A percentile compares a stretch with the other conserved stretches of the same genome.
These are phyloP conservation scores for Cutaneotrichosporon sp. DNA, from an alignment of 1,284 basidiomycete genomes.

Conservation along the genomic window DNA sequence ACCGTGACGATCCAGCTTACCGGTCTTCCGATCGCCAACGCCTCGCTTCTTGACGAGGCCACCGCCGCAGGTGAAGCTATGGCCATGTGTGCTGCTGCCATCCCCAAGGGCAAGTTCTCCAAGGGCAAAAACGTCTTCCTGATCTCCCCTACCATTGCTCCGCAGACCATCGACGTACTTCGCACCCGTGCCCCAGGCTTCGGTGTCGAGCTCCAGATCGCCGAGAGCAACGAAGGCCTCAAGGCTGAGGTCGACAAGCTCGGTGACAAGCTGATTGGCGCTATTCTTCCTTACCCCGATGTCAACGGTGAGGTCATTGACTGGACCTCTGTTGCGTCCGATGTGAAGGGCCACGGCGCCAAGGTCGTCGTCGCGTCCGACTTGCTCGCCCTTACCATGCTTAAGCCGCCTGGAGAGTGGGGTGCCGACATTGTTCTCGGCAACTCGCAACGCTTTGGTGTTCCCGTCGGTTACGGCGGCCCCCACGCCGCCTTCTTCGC, in stretches of 20 bases:
- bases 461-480: constrained; percentile 83
- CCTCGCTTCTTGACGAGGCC: constrained; percentile 83
- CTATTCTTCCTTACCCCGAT: constrained; percentile 88
- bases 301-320: constrained; percentile 80
- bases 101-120: constrained; percentile 49
- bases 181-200: constrained; percentile 83
- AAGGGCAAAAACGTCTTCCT: constrained; percentile 80
- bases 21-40: constrained; percentile 89
- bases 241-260: constrained; percentile 56
- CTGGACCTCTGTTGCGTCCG: constrained; percentile 63
- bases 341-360: constrained; percentile 69
- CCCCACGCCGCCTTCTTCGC: constrained; percentile 96
- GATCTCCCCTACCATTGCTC: constrained; percentile 72
- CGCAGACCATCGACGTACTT: constrained; percentile 82
- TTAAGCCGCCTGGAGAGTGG: constrained; percentile 97
- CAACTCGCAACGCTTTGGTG: constrained; percentile 88
- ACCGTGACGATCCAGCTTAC: constrained; percentile 95
- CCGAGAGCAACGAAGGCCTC: constrained; percentile 47
- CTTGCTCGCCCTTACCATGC: constrained; percentile 83
- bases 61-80: constrained; percentile 85
- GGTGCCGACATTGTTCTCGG: constrained; percentile 94
- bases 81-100: constrained; percentile 48
- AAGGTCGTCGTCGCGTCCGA: constrained; percentile 86
- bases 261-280: constrained; percentile 65
- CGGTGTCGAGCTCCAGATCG: constrained; percentile 70